These are phyloP conservation scores for Neurospora crassa DNA, from an alignment of 2,329 filamentous ascomycete species.

Conservation along the genomic window DNA sequence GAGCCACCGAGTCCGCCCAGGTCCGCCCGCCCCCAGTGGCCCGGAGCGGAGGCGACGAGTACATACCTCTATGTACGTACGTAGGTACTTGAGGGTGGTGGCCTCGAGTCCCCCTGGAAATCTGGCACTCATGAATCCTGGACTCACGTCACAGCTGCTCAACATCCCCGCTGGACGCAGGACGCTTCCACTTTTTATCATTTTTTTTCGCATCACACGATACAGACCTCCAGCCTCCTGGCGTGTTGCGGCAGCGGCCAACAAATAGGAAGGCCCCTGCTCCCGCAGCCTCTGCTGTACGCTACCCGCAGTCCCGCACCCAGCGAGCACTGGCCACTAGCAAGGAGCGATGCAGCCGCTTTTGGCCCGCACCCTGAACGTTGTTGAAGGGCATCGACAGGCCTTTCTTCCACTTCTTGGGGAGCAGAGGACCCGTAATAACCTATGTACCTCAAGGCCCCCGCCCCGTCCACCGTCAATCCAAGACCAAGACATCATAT, in stretches of 20 bases:
- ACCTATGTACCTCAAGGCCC: no score
- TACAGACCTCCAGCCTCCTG: slow-evolving; percentile 11
- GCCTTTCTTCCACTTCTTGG: neutral
- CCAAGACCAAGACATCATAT: neutral
- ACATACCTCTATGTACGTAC: neutral
- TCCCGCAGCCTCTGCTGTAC: neutral
- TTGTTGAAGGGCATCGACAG: neutral
- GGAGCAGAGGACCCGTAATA: neutral
- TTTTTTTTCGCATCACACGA: slow-evolving; percentile 17
- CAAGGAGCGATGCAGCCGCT: neutral
- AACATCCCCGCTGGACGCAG: slow-evolving; percentile 6
- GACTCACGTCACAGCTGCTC: slow-evolving; percentile 15
- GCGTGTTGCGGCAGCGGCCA: slow-evolving; percentile 10
- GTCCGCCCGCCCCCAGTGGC: neutral
- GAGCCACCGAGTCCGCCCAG: neutral
- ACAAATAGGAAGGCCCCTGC: slow-evolving; percentile 9
- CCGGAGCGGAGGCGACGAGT: neutral
- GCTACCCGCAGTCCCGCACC: neutral
- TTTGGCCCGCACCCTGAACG: neutral
- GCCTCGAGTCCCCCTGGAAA: neutral
- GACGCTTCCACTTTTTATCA: slow-evolving; percentile 10
- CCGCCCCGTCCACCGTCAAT: neutral
- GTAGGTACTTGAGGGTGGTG: neutral
- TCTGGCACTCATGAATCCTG: neutral
- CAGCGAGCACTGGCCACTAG: slow-evolving; percentile 1